Conservation (phyloP, 2,329 filamentous ascomycete genomes). For the Chalaropsis ovoidea region DNA sequence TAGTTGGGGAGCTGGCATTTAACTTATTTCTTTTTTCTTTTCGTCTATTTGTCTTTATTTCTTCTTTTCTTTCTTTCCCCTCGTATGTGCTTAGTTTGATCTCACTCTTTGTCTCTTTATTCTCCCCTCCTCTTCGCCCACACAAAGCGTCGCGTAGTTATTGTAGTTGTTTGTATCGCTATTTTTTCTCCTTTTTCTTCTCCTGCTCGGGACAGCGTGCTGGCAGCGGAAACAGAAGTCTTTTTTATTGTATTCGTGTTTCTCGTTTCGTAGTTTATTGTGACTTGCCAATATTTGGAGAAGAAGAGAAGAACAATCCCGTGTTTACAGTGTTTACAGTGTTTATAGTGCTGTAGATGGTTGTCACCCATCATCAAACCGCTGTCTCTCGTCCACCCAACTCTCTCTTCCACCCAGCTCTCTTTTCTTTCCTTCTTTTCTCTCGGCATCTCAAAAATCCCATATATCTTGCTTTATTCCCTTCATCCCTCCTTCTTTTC, state of each 20-base stretch:
- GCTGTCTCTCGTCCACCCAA: too few relatives aligned
- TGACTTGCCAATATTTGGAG: neutral
- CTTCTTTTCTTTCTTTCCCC: neutral
- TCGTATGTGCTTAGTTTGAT: neutral
- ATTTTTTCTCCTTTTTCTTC: neutral
- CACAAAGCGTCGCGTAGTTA: constrained; percentile 1
- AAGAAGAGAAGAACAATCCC: neutral
- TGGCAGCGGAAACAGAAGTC: neutral
- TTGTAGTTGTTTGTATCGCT: neutral
- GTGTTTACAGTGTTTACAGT: neutral
- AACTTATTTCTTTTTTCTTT: neutral
- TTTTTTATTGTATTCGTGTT: neutral
- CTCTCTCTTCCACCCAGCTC: too few relatives aligned
- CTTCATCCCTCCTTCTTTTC: neutral
- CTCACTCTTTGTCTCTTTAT: neutral
- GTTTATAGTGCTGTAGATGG: neutral
- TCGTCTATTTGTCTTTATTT: neutral
- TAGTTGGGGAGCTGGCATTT: neutral
- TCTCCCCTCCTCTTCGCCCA: neutral
- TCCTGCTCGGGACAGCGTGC: neutral
- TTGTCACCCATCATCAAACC: neutral
- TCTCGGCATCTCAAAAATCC: neutral
- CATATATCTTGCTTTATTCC: neutral
- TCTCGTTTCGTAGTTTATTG: neutral
- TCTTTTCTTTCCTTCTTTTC: neutral